phyloP scores from a whole-genome alignment of 768 basidiomycete genomes.

The Hygrophorus russula region DNA sequence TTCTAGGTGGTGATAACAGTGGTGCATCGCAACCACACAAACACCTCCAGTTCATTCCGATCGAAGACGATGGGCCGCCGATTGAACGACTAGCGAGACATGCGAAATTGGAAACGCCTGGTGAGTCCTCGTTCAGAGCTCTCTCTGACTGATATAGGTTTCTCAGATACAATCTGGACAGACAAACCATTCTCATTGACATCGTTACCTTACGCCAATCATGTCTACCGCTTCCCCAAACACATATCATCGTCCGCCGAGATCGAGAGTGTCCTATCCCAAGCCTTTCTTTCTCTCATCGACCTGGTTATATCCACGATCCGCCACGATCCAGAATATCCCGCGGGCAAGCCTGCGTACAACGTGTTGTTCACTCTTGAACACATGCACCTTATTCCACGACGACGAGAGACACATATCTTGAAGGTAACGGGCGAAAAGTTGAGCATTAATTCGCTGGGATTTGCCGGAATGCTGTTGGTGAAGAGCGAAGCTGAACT shows the following conservation, averaged over 20 bases:
- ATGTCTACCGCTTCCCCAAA: conserved; percentile 54
- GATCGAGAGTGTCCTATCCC: conserved; percentile 40
- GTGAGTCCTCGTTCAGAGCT: conserved; percentile 20
- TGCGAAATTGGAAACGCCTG: conserved; percentile 45
- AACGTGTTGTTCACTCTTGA: conserved; percentile 74
- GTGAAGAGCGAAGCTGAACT: conserved; percentile 76
- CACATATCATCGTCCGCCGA: conserved; percentile 25
- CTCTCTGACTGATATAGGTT: not conserved
- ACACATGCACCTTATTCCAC: conserved; percentile 82
- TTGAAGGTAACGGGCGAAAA: conserved; percentile 41
- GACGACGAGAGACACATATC: conserved; percentile 48
- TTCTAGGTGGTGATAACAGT: conserved; percentile 57
- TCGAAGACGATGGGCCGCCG: conserved; percentile 57
- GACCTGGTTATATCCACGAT: conserved; percentile 69
- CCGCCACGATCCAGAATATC: conserved; percentile 54
- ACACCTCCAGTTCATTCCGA: conserved; percentile 79
- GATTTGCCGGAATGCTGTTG: conserved; percentile 82
- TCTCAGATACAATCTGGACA: conserved; percentile 16
- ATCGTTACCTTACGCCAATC: conserved; percentile 69
- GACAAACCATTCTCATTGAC: conserved; percentile 65
- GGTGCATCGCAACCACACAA: conserved; percentile 90
- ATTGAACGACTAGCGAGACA: conserved; percentile 59
- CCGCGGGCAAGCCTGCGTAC: conserved; percentile 61
- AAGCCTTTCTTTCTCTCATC: conserved; percentile 59
- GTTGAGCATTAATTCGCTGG: conserved; percentile 76